phyloP scores from a whole-genome alignment of 345 rosid genomes.

The Nephelium lappaceum region DNA sequence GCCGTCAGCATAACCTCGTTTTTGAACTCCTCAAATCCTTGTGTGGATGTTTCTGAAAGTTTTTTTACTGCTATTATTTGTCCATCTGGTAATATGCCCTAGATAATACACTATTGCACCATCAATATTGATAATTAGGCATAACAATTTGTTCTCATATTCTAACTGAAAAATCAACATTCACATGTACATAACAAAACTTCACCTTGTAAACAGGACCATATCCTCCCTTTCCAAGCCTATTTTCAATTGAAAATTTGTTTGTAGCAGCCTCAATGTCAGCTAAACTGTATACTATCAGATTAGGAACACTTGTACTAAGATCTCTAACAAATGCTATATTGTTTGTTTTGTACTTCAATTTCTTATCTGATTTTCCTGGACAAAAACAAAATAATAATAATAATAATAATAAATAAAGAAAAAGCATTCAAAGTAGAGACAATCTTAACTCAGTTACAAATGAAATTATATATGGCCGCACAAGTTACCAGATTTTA shows the following conservation, averaged over 20 bases:
- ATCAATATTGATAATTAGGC: not conserved
- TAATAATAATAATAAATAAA: no score
- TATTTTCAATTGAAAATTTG: not conserved
- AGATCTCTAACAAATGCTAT: not conserved
- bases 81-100: constrained; percentile 15
- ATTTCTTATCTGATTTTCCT: not conserved
- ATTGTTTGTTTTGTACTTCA: not conserved
- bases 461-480: no score
- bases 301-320: constrained; percentile 10
- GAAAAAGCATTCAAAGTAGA: no score
- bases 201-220: not conserved
- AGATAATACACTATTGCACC: not conserved
- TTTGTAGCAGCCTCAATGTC: not conserved
- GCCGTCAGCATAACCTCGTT: constrained; percentile 31
- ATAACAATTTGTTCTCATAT: no score
- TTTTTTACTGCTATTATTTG: constrained; percentile 24
- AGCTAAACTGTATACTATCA: constrained; percentile 11
- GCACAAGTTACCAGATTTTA: not conserved
- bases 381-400: not conserved
- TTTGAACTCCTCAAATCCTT: constrained; percentile 27
- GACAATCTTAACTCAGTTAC: no score
- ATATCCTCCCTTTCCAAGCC: not conserved
- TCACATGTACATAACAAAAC: no score
- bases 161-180: no score
- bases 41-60: constrained; percentile 20